Evolutionary conservation across 106 monocot genomes (phyloP).

Genomic region (Acorus gramineus): DNA sequence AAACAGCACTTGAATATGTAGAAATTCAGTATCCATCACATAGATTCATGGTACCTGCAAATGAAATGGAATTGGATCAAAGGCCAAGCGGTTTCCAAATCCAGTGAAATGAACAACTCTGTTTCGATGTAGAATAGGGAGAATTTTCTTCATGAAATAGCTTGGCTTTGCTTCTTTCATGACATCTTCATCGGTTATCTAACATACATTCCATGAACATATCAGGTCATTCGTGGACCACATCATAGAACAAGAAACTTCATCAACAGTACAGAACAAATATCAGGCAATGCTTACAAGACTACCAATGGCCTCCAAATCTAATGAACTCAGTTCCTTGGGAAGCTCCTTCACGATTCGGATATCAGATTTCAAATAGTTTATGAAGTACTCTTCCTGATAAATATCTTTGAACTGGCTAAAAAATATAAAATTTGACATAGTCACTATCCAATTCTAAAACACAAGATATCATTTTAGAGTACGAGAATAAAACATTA

Average conservation of each 20-base stretch:
- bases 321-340: conserved; percentile 64
- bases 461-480: neutral
- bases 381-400: conserved; percentile 87
- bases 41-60: conserved; percentile 52
- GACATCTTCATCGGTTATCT: conserved; percentile 76
- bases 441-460: conserved; percentile 16
- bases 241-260: neutral
- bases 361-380: conserved; percentile 65
- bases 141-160: conserved; percentile 75
- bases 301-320: conserved; percentile 89
- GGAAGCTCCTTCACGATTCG: conserved; percentile 87
- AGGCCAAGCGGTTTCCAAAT: conserved; percentile 94
- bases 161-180: conserved; percentile 95
- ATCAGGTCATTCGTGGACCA: neutral
- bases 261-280: neutral
- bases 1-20: neutral
- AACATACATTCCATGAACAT: neutral
- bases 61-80: conserved; percentile 82
- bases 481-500: too few relatives aligned
- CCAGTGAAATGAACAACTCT: conserved; percentile 82
- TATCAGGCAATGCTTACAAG: conserved; percentile 50
- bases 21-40: neutral
- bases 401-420: conserved; percentile 99
- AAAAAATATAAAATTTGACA: conserved; percentile 39
- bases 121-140: conserved; percentile 75